These are phyloP conservation scores for Arthrinium phaeospermum DNA, from an alignment of 2,329 filamentous ascomycete species.

Conservation along the genomic window DNA sequence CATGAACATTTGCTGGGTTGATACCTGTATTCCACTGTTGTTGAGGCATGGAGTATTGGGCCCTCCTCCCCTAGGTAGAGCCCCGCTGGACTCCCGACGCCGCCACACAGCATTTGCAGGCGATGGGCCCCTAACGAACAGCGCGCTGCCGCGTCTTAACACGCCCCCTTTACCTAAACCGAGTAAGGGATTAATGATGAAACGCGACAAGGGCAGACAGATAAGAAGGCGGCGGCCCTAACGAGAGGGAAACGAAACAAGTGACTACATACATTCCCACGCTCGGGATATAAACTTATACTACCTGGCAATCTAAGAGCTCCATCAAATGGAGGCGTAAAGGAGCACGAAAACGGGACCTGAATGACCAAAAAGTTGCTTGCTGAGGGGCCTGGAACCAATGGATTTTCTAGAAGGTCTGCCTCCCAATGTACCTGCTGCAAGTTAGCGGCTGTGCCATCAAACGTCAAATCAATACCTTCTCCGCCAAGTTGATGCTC, in stretches of 20 bases:
- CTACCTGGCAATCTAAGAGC: background rate
- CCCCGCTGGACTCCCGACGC: background rate
- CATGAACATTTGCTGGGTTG: background rate
- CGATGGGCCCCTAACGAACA: background rate
- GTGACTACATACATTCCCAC: background rate
- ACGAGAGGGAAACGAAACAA: conserved; percentile 3
- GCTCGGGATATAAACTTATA: background rate
- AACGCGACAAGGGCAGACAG: background rate
- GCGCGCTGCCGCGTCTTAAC: background rate
- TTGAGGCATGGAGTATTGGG: background rate
- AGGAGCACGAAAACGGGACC: background rate
- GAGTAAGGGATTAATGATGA: conserved; percentile 2
- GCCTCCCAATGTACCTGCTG: background rate
- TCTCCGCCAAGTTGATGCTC: conserved; percentile 10
- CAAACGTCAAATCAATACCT: conserved; percentile 2
- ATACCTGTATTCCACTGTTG: background rate
- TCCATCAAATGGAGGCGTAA: background rate
- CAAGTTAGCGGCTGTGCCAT: background rate
- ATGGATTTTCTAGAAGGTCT: background rate
- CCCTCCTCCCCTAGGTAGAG: background rate
- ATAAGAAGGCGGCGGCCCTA: background rate
- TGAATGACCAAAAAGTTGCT: background rate
- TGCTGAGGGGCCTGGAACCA: background rate
- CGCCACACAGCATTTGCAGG: background rate
- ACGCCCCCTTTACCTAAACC: conserved; percentile 4